phyloP scores from a whole-genome alignment of 371 early-diverging fungal species.

The Mortierella sp. region DNA sequence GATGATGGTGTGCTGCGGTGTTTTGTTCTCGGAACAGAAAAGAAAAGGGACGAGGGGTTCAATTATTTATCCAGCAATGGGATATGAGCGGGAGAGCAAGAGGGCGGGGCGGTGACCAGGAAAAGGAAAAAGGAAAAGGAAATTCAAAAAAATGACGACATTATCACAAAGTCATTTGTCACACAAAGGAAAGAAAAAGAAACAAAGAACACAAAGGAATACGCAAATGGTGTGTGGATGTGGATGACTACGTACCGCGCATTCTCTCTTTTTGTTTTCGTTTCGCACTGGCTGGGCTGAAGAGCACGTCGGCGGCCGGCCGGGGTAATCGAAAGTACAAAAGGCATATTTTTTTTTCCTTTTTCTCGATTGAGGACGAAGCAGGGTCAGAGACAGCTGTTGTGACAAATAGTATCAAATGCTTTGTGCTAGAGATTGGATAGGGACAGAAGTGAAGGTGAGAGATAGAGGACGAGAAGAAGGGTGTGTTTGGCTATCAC shows the following conservation, averaged over 20 bases:
- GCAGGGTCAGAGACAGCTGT: slow-evolving; percentile 6
- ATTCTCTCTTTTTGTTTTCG: not conserved
- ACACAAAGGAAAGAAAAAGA: not conserved
- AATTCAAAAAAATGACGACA: not conserved
- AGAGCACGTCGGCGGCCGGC: not conserved
- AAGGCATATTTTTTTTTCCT: not conserved
- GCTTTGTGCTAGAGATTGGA: not conserved
- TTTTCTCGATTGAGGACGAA: not conserved
- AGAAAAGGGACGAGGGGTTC: not conserved
- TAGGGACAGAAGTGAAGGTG: not conserved
- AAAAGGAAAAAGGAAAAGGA: not conserved
- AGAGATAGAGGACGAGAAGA: not conserved
- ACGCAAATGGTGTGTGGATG: not conserved
- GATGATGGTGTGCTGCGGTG: too few species aligned
- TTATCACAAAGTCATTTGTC: not conserved
- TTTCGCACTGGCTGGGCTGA: not conserved
- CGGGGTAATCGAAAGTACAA: not conserved
- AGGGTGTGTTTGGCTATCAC: slow-evolving; percentile 8
- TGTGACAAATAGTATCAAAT: not conserved
- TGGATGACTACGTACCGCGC: not conserved
- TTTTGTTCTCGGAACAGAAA: too few species aligned
- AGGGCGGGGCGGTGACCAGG: not conserved
- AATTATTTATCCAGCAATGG: slow-evolving; percentile 1
- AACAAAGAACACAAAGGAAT: not conserved
- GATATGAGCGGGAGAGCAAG: not conserved